Evolutionary conservation across 352 stramenopile genomes (phyloP).

Genomic region (Phytophthora pinifolia): DNA sequence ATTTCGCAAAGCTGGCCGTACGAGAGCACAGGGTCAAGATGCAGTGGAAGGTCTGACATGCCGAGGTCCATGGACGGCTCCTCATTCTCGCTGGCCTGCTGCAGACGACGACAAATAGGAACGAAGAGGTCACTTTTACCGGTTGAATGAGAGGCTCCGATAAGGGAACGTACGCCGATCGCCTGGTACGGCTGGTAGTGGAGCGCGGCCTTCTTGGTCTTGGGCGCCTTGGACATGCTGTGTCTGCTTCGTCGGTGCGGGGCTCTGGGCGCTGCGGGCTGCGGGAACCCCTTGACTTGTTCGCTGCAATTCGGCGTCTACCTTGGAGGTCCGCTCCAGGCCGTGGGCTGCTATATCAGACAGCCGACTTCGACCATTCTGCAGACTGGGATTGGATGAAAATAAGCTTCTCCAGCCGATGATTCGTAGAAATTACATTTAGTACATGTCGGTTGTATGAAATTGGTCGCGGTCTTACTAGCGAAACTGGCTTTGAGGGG

Average conservation of each 20-base stretch:
- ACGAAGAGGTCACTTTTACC: background rate
- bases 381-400: slow-evolving; percentile 1
- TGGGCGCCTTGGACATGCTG: slow-evolving; percentile 79
- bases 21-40: slow-evolving; percentile 74
- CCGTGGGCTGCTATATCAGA: slow-evolving; percentile 13
- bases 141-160: background rate
- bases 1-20: slow-evolving; percentile 25
- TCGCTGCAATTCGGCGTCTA: slow-evolving; percentile 33
- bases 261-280: slow-evolving; percentile 5
- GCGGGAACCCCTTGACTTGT: slow-evolving; percentile 7
- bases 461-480: background rate
- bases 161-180: slow-evolving; percentile 21
- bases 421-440: slow-evolving; percentile 6
- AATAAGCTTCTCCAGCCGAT: background rate
- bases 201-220: slow-evolving; percentile 68
- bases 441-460: background rate
- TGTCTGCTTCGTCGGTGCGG: background rate
- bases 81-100: slow-evolving; percentile 27
- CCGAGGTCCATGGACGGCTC: slow-evolving; percentile 47
- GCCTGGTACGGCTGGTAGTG: slow-evolving; percentile 85
- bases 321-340: slow-evolving; percentile 7
- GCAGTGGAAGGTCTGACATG: slow-evolving; percentile 49
- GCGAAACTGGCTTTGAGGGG: background rate
- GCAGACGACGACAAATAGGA: background rate
- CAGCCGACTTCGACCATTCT: background rate